Evolutionary conservation across 2,329 filamentous ascomycete genomes (phyloP), one percentile per base, ranked within the genome.

Genomic region (Xylaria sp.): DNA sequence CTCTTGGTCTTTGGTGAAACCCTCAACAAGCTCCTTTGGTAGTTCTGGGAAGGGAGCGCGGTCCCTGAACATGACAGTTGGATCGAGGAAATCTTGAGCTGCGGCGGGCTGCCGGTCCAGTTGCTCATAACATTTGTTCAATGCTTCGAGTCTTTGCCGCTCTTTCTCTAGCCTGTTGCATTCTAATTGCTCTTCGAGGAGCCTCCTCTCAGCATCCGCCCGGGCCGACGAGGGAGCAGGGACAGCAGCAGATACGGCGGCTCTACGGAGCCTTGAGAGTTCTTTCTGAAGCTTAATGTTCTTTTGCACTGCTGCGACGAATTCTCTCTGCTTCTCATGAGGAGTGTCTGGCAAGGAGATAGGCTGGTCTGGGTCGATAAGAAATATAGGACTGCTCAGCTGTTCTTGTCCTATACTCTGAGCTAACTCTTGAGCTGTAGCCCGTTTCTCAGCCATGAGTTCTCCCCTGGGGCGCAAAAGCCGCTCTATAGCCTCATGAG

Each of bases 391-490:
- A 24, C 79, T 80, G 51, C 77, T 78, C 57, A 82, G 75, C 32
- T 81, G 77, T n/a, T 79, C 81, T 68, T 82, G 78, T 17, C 82
- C 78, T 19, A 85, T 75, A 70, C 81, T 83, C 24, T 84, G 81
- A 32, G 82, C 83, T 4, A 91, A 79, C 70, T 89, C 83, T 21
- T 85, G 81, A 50, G 86, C 83, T 54, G 89, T 75, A 34, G 89
- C 79, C 58, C 85, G 85, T 69, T 86, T 83, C 64, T 90, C 86
- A 55, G 85, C 85, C 42, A 84, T 81, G 57, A 84, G 82, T 71
- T 90, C 86, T 65, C 89, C 86, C 30, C 87, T 83, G 32, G 85
- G 83, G 60, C 86, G 87, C 64, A 90, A 81, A 68, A 84, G 88
- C 4, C 85, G 84, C 39, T 82, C 79, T 24, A 91, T 81, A 19